Percentiles rank a stretch among this genome's conserved stretches.
These are phyloP conservation scores for Solanum clarkiae DNA, from an alignment of 257 asterid genomes.

Conservation along the genomic window DNA sequence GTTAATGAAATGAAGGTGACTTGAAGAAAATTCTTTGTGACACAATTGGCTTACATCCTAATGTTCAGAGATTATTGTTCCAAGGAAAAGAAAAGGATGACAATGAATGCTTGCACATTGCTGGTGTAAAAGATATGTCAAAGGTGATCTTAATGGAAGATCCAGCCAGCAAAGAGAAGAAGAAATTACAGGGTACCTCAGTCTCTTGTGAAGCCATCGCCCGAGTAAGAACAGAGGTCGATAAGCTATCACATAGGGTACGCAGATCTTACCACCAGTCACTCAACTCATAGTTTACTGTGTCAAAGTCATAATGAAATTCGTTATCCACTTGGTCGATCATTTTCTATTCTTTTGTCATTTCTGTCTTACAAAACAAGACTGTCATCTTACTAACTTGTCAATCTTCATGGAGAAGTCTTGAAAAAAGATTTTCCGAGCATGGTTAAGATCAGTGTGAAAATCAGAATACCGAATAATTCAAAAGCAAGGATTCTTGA, in stretches of 20 bases:
- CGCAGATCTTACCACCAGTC: not conserved
- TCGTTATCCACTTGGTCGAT: not conserved
- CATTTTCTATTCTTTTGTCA: not conserved
- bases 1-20: conserved; percentile 4
- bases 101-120: conserved; percentile 10
- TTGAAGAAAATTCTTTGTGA: conserved; percentile 8
- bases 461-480: too few relatives aligned
- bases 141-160: conserved; percentile 18
- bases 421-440: not conserved
- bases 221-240: conserved; percentile 8
- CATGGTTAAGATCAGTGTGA: not conserved
- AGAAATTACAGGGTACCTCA: not conserved
- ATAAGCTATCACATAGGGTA: conserved; percentile 15
- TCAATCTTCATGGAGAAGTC: not conserved
- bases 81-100: conserved; percentile 21
- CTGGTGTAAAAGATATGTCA: conserved; percentile 14
- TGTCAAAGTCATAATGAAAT: not conserved
- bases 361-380: not conserved
- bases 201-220: conserved; percentile 6
- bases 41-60: conserved; percentile 11
- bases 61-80: conserved; percentile 13
- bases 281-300: not conserved
- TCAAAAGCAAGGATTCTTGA: not conserved
- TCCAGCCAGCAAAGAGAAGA: conserved; percentile 18
- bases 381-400: not conserved